Evolutionary conservation across 176 grass and related monocot species (phyloP), one percentile per base, ranked within the genome.

Genomic region (Oryza glaberrima): DNA sequence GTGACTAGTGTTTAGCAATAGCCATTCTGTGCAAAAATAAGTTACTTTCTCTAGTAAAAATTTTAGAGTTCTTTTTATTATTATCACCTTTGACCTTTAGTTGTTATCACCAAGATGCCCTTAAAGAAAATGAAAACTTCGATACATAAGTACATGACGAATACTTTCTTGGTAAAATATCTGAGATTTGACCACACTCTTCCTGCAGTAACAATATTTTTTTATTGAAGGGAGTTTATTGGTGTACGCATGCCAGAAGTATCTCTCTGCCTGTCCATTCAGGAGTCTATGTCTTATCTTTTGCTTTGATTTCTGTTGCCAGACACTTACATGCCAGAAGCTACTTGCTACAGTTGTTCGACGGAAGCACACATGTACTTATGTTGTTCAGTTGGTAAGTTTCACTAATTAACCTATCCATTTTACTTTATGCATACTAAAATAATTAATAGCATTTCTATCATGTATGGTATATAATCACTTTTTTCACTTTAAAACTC

Each of bases 261-360:
- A 79, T 87, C 17, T 71, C 78, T 84, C 46, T 72, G 41, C 15
- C 26, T 61, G 44, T 74, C 43, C 64, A 36, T 0, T 51, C 22
- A 41, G 3, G 44, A 41, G 49, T 60, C 74, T 78, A 69, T 83
- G 64, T 49, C 75, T 90, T 64, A 90, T 83, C 2, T 67, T 26
- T 85, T 93, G 34, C 58, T 82, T 90, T 81, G 54, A 72, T 84
- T 91, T 70, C 69, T 90, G 47, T 76, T 91, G 36, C 40, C 91
- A 98, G 96, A 92, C 91, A 28, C 68, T 95, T 43, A 92, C 93
- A 85, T 98, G 96, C 85, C 91, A 95, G 84, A 94, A 92, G 73
- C 83, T 98, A 72, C 85, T 98, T 86, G 89, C 91, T 40, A 90
- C 92, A 58, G 87, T 98, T 89, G 96, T 98, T 78, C 83, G 77